Conservation (phyloP, 192 early-diverging fungal genomes). For the Linnemannia exigua region DNA sequence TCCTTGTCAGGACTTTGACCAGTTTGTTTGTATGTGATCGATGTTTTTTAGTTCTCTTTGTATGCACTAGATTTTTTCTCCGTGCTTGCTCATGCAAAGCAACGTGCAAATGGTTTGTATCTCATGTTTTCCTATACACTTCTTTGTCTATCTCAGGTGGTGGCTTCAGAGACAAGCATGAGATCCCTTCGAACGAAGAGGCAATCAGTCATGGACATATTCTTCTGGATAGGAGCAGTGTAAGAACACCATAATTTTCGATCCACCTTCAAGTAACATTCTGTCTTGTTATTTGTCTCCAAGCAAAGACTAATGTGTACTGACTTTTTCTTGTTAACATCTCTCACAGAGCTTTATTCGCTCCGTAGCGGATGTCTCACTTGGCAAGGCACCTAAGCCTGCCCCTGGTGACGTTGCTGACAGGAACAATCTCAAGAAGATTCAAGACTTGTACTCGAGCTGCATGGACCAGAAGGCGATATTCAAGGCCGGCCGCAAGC, state of each 20-base stretch:
- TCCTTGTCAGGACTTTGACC: conserved; percentile 77
- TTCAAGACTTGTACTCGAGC: conserved; percentile 65
- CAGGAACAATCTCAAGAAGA: conserved; percentile 62
- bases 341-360: conserved; percentile 46
- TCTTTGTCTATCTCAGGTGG: conserved; percentile 29
- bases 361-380: conserved; percentile 57
- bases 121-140: too few species aligned
- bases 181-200: not conserved
- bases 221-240: too few species aligned
- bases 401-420: conserved; percentile 55
- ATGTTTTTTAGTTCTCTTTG: too few species aligned
- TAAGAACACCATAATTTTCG: too few species aligned
- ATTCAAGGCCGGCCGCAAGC: conserved; percentile 39
- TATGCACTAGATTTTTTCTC: too few species aligned
- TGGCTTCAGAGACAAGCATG: not conserved
- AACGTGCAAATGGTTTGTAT: too few species aligned
- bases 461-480: conserved; percentile 62
- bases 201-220: too few species aligned
- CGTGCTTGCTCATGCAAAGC: too few species aligned
- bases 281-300: not conserved
- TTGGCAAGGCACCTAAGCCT: conserved; percentile 14
- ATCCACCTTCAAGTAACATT: too few species aligned
- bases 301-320: too few species aligned
- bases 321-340: too few species aligned
- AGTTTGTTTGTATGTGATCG: conserved; percentile 75